These are phyloP conservation scores for Botrytis porri DNA, from an alignment of 2,329 filamentous ascomycete species.

Conservation along the genomic window DNA sequence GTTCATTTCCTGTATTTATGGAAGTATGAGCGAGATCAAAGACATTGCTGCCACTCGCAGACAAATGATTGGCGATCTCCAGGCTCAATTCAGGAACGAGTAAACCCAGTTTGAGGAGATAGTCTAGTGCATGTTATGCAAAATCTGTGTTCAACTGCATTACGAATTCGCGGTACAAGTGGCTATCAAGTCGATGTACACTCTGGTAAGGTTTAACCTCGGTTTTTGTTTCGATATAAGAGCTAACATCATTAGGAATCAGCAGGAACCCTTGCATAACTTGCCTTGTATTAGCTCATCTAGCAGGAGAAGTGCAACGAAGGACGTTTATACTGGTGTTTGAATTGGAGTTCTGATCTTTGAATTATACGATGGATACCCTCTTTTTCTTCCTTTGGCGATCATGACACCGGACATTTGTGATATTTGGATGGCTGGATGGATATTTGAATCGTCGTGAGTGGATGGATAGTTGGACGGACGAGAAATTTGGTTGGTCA, in stretches of 20 bases:
- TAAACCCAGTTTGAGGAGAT: not conserved
- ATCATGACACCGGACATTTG: not conserved
- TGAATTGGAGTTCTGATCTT: not conserved
- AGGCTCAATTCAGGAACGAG: not conserved
- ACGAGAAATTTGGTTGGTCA: not conserved
- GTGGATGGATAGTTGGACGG: not conserved
- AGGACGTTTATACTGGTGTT: not conserved
- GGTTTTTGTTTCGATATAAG: not conserved
- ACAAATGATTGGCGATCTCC: not conserved
- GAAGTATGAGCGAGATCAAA: not conserved
- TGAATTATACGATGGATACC: not conserved
- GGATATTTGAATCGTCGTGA: not conserved
- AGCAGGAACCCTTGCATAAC: not conserved
- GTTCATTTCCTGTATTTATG: slow-evolving; percentile 8
- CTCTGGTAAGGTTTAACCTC: not conserved
- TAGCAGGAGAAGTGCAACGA: not conserved
- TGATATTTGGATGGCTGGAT: not conserved
- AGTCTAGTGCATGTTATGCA: not conserved
- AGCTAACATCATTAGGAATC: not conserved
- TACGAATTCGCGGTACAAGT: not conserved
- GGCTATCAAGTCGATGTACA: not conserved
- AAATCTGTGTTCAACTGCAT: not conserved
- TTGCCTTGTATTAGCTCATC: not conserved
- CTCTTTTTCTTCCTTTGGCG: not conserved
- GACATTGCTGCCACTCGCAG: not conserved